A percentile compares a stretch with the other conserved stretches of the same genome.
Conservation (phyloP, 2,329 filamentous ascomycete species). For the Mycosphaerella sp. region DNA sequence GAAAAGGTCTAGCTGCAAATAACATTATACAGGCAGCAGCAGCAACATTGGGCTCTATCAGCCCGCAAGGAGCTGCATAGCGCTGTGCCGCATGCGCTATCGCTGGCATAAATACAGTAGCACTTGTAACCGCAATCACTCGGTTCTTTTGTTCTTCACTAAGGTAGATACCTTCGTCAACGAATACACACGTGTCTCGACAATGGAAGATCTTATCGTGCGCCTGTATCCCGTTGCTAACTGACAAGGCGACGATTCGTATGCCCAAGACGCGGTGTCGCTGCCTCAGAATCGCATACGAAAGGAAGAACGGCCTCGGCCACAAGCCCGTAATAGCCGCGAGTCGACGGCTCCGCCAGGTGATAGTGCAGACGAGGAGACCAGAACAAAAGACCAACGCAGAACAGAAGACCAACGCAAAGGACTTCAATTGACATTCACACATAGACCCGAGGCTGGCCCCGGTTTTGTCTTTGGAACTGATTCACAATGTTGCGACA, state of each 20-base stretch:
- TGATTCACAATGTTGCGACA: background rate
- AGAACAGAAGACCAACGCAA: background rate
- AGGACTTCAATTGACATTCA: conserved; percentile 6
- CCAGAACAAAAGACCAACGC: background rate
- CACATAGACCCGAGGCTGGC: background rate
- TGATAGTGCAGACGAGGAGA: background rate
- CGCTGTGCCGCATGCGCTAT: no score
- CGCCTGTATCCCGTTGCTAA: conserved; percentile 4
- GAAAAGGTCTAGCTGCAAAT: no score
- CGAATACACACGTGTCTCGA: no score
- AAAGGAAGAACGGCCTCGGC: background rate
- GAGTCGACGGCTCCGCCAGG: conserved; percentile 7
- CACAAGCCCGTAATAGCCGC: conserved; percentile 3
- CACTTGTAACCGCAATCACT: no score
- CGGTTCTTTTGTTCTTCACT: no score
- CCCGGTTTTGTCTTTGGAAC: background rate
- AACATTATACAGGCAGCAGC: no score
- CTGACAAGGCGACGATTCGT: background rate
- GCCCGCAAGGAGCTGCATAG: no score
- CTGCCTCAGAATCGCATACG: background rate
- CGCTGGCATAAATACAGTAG: no score
- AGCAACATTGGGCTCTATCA: no score
- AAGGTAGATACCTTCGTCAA: no score
- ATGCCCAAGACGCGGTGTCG: background rate
- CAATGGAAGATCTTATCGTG: conserved; percentile 7